Conservation (phyloP, 2,329 filamentous ascomycete species). For the Ceratocystis smalleyi region DNA sequence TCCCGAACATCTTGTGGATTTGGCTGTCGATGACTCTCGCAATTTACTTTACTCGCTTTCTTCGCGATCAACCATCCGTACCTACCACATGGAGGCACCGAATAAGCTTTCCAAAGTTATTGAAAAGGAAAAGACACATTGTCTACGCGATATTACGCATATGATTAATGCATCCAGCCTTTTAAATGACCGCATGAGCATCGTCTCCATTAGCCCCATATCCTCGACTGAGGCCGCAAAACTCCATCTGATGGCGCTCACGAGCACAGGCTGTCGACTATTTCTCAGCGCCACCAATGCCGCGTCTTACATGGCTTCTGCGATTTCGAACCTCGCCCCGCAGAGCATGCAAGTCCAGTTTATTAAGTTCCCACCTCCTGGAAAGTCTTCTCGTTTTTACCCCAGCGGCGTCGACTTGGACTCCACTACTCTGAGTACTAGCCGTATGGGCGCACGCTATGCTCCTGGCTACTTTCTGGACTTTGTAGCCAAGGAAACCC, state of each 20-base stretch:
- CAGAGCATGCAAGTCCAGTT: constrained; percentile 97
- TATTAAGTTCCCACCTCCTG: constrained; percentile 74
- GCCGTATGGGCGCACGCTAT: constrained; percentile 44
- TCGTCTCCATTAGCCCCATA: constrained; percentile 78
- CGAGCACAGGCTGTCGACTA: constrained; percentile 75
- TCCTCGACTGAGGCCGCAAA: constrained; percentile 63
- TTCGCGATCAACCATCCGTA: constrained; percentile 71
- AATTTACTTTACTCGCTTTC: constrained; percentile 86
- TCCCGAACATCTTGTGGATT: constrained; percentile 55
- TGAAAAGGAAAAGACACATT: constrained; percentile 46
- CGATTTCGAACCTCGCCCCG: constrained; percentile 49
- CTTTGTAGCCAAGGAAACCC: constrained; percentile 51
- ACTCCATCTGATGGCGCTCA: constrained; percentile 78
- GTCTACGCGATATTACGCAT: constrained; percentile 62
- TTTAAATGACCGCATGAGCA: constrained; percentile 51
- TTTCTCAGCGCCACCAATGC: constrained; percentile 83
- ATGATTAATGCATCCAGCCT: constrained; percentile 62
- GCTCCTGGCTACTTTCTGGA: constrained; percentile 85
- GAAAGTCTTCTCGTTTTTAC: constrained; percentile 22
- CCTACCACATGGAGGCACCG: constrained; percentile 66
- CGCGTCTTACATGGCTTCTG: constrained; percentile 47
- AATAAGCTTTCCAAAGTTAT: constrained; percentile 48
- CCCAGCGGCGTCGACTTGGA: constrained; percentile 33
- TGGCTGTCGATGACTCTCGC: constrained; percentile 76
- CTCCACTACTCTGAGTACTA: constrained; percentile 34